These are phyloP conservation scores for Draba incana DNA, from an alignment of 345 rosid genomes.

Conservation along the genomic window DNA sequence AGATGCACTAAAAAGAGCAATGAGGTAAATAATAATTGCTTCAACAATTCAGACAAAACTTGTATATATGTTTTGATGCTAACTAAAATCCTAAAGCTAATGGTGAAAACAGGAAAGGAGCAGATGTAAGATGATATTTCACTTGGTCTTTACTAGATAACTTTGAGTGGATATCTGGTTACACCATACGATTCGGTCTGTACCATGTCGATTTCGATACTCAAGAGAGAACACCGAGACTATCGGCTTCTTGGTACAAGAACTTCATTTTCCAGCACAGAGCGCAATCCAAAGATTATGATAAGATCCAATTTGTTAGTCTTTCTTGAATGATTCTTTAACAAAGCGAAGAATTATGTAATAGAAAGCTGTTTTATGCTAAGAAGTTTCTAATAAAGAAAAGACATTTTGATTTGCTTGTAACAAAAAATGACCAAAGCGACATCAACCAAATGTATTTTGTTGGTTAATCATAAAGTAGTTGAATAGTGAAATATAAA, in stretches of 20 bases:
- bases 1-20: conserved; percentile 51
- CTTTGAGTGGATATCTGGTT: conserved; percentile 72
- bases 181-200: conserved; percentile 62
- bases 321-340: too few species aligned
- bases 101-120: conserved; percentile 57
- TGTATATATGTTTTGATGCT: not conserved
- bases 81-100: not conserved
- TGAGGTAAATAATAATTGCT: conserved; percentile 52
- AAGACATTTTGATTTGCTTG: not conserved
- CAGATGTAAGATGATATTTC: conserved; percentile 76
- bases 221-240: conserved; percentile 61
- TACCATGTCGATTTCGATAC: conserved; percentile 59
- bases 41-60: not conserved
- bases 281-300: conserved; percentile 20
- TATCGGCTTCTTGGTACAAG: conserved; percentile 68
- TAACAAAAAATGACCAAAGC: not conserved
- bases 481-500: not conserved
- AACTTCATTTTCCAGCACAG: conserved; percentile 50
- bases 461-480: too few species aligned
- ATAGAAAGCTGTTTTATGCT: not conserved
- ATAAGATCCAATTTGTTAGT: too few species aligned
- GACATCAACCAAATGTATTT: too few species aligned
- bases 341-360: not conserved
- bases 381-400: conserved; percentile 8
- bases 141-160: conserved; percentile 80